Evolutionary conservation across 2,329 filamentous ascomycete species (phyloP), one percentile per base, ranked within the genome.

Genomic region (Trichoderma sp.): DNA sequence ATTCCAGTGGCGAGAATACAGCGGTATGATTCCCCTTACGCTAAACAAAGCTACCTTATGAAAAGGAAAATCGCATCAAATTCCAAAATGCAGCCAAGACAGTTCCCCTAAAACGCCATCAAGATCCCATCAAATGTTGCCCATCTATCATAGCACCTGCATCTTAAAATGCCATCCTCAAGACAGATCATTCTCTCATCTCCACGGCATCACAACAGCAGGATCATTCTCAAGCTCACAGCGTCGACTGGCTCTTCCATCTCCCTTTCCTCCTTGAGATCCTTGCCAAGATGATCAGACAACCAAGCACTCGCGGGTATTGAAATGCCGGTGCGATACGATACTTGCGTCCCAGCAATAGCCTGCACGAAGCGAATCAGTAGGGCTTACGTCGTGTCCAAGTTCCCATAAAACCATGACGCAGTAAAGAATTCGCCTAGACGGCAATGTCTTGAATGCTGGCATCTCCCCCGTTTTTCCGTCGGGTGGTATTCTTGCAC

Each of bases 61-160:
- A 56, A 57, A 15, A 14, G 11, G 36, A 36, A 56, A 18, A 53
- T 53, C 47, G 21, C 47, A 53, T 53, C 47, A 53, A 7, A 14
- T 21, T 32, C 21, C 53, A 56, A 57, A 67, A 21, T 60, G 26
- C 34, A 26, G 36, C 32, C 11, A 30, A 21, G 36, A 28, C 53
- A 39, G 11, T 58, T 47, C 51, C 57, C 66, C 39, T 24, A 24
- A 62, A 68, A 70, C 67, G 67, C 67, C 57, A 62, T 62, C 66
- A n/a, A 62, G 39, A 53, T 36, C 21, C 5, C 3, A 24, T 21
- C 3, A 5, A 6, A 53, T 7, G 0, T 53, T 53, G 67, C 47
- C 39, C 26, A 21, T 53, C 15, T 53, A 30, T 57, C 39, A 14
- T 12, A 62, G 30, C 9, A 60, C 6, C 15, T 15, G 14, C 34